Base-by-base conservation (phyloP, 139 green algal genomes). In the Chara braunii region DNA sequence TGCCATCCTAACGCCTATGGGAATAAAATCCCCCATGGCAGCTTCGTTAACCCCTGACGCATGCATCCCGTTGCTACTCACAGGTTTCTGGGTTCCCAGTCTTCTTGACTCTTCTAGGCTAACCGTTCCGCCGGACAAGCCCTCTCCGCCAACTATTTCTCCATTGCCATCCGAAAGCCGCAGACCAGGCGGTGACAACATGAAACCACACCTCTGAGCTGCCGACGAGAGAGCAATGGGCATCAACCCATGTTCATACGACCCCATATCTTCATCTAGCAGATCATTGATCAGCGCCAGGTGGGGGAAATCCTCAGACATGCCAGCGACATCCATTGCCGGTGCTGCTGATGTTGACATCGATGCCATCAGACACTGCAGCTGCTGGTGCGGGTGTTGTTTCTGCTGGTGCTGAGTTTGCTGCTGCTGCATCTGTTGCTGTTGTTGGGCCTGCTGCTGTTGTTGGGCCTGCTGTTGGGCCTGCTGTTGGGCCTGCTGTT, bases 261-360 rank as follows among this genome's bases (percentile, higher is more conserved):
- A 29, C 18, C 40, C 29, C 57, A 67, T 33, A 31, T 72, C 63
- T 23, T 72, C 63, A 28, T 72, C 63, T 12, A 72, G 55, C 24
- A 72, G 37, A 14, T 72, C 56, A 42, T 72, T 72, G 54, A 72
- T 72, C 31, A 72, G 63, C 11, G 63, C 29, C 9, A 72, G 23
- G 37, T 72, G 63, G 5, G 63, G 63, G 26, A 72, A 72, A 31
- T 72, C 63, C 8, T 72, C 63, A 4, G 12, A n/a, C 4, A 72
- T 23, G 57, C 55, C 57, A 11, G 12, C 11, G 50, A 4, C 7
- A 18, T 68, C 51, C 40, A 59, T 7, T 55, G 14, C 45, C 45
- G 45, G 33, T 55, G 14, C 35, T 28, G 8, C 33, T 5, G 6
- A 55, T 6, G 6, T 28, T 29, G 40, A 29, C 22, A 45, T 18